Evolutionary conservation across 1,139 yeast species (phyloP).

Genomic region (Suhomyces atakaporum): DNA sequence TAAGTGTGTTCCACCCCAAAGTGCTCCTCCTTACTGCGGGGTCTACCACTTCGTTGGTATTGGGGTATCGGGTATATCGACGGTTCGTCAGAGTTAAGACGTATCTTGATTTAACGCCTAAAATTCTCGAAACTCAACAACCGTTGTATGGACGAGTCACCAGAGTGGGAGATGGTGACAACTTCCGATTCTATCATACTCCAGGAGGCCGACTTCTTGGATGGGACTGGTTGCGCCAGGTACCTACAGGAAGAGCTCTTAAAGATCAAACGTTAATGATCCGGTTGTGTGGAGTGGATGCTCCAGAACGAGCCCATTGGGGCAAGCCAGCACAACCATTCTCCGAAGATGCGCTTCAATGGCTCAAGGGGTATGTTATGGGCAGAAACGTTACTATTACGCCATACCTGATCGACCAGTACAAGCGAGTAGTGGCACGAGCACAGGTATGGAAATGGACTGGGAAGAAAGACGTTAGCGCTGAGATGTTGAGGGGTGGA

Average conservation of each 20-base stretch:
- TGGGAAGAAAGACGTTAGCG: conserved; percentile 77
- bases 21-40: conserved; percentile 45
- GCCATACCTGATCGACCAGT: conserved; percentile 84
- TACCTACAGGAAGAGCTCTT: conserved; percentile 45
- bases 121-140: conserved; percentile 34
- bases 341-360: conserved; percentile 77
- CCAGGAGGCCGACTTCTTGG: conserved; percentile 90
- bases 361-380: conserved; percentile 67
- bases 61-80: conserved; percentile 34
- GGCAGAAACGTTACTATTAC: conserved; percentile 71
- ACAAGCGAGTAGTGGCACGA: conserved; percentile 83
- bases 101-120: conserved; percentile 43
- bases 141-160: conserved; percentile 78
- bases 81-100: conserved; percentile 37
- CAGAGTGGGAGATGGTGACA: conserved; percentile 95
- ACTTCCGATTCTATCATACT: conserved; percentile 86
- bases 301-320: conserved; percentile 94
- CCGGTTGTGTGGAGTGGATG: conserved; percentile 93
- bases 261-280: conserved; percentile 65
- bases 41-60: conserved; percentile 32
- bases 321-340: conserved; percentile 93
- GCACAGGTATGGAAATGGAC: conserved; percentile 74
- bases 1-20: conserved; percentile 41
- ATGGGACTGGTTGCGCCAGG: conserved; percentile 85
- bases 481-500: conserved; percentile 82